These are phyloP conservation scores for Aspergillus intermedius DNA, from an alignment of 2,329 filamentous ascomycete genomes.

Conservation along the genomic window DNA sequence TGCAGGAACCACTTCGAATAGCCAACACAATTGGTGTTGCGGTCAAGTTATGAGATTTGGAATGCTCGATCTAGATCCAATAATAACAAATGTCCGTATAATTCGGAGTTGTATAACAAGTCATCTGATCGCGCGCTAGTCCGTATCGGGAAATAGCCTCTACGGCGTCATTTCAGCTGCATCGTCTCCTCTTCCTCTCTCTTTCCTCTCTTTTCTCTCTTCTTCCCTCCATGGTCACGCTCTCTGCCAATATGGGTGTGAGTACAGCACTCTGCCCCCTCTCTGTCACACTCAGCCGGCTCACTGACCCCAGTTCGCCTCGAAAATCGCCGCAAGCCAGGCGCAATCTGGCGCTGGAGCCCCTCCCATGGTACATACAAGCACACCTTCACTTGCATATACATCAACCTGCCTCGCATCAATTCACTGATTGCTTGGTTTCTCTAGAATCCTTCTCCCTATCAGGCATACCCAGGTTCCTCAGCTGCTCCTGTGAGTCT, in stretches of 20 bases:
- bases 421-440: slow-evolving; percentile 2
- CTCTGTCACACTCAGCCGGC: background rate
- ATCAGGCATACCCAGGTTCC: slow-evolving; percentile 51
- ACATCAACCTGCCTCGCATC: background rate
- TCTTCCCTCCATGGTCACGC: background rate
- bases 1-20: no score
- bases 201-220: background rate
- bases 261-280: background rate
- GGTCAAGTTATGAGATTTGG: no score
- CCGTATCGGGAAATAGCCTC: no score
- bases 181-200: background rate
- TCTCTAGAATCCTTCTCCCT: slow-evolving; percentile 20
- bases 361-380: slow-evolving; percentile 24
- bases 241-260: background rate
- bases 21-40: no score
- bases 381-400: no score
- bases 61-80: no score
- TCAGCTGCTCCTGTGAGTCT: slow-evolving; percentile 19
- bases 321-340: slow-evolving; percentile 35
- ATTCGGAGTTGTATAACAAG: no score
- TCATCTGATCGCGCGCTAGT: no score
- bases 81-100: no score
- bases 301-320: slow-evolving; percentile 31
- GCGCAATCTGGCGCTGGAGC: slow-evolving; percentile 31
- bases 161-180: background rate